Conservation (phyloP, 768 basidiomycete species). For the Boletus fagicola region DNA sequence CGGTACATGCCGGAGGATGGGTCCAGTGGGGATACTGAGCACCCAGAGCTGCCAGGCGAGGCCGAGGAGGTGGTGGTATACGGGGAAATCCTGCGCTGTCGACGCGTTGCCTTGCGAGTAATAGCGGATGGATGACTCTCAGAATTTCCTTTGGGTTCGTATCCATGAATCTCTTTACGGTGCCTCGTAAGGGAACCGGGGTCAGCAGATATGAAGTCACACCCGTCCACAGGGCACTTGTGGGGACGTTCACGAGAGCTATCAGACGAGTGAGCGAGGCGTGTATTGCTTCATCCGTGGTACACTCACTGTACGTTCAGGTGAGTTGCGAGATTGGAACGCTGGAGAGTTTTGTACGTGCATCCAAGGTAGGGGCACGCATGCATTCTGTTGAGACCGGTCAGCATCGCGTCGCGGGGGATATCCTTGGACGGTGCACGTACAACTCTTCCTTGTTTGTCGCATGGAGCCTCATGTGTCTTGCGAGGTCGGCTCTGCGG, state of each 20-base stretch:
- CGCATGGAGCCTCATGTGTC: slow-evolving; percentile 30
- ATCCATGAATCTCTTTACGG: slow-evolving; percentile 16
- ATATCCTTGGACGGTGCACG: not conserved
- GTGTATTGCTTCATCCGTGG: not conserved
- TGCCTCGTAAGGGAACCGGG: slow-evolving; percentile 27
- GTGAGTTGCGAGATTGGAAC: slow-evolving; percentile 28
- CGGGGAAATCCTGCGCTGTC: not conserved
- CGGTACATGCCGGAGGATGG: not conserved
- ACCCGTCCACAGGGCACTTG: slow-evolving; percentile 18
- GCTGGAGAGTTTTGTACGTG: slow-evolving; percentile 24
- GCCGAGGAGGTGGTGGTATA: not conserved
- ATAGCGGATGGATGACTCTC: not conserved
- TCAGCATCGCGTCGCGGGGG: not conserved
- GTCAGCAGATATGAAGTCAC: slow-evolving; percentile 14
- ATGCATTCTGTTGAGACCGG: slow-evolving; percentile 20
- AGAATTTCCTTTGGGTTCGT: slow-evolving; percentile 12
- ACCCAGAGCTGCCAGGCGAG: not conserved
- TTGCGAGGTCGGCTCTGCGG: slow-evolving; percentile 26
- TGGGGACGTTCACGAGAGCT: slow-evolving; percentile 15
- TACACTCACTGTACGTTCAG: slow-evolving; percentile 31
- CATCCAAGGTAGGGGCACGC: slow-evolving; percentile 24
- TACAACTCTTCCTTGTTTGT: slow-evolving; percentile 25
- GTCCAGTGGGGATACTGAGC: not conserved
- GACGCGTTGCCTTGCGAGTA: not conserved
- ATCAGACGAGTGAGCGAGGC: not conserved